phyloP scores from a whole-genome alignment of 2,329 filamentous ascomycete genomes.

The Clathrospora elynae region DNA sequence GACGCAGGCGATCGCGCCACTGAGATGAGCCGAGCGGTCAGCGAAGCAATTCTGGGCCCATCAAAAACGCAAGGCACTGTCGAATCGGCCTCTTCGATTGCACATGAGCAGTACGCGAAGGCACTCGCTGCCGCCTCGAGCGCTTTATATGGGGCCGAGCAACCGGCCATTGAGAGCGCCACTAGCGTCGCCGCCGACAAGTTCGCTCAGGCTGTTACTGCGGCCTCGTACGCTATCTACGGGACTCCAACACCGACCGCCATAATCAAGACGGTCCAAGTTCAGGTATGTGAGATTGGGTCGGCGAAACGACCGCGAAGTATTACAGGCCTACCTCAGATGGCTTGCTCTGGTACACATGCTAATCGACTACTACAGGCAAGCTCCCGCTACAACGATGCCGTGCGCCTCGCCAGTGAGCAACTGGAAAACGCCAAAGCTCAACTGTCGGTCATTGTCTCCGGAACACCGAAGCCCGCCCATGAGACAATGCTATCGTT shows the following conservation, averaged over 20 bases:
- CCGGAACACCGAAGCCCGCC: slow-evolving; percentile 70
- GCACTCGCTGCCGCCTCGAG: slow-evolving; percentile 63
- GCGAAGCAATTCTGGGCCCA: slow-evolving; percentile 59
- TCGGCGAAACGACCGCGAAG: no score
- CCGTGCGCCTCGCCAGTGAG: slow-evolving; percentile 67
- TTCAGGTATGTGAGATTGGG: slow-evolving; percentile 45
- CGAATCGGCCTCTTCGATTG: slow-evolving; percentile 59
- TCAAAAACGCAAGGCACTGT: slow-evolving; percentile 54
- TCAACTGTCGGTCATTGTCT: slow-evolving; percentile 68
- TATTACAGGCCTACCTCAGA: neutral
- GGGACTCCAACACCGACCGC: slow-evolving; percentile 56
- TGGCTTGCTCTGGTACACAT: neutral
- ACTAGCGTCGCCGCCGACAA: slow-evolving; percentile 59
- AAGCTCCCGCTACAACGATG: slow-evolving; percentile 65
- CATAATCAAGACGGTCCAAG: slow-evolving; percentile 52
- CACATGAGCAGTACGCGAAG: slow-evolving; percentile 61
- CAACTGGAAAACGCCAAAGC: slow-evolving; percentile 71
- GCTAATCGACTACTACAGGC: slow-evolving; percentile 33
- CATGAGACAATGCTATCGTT: slow-evolving; percentile 73
- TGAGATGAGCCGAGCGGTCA: slow-evolving; percentile 61
- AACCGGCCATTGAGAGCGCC: slow-evolving; percentile 51
- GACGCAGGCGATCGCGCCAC: slow-evolving; percentile 59
- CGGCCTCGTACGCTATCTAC: slow-evolving; percentile 63
- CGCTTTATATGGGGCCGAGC: slow-evolving; percentile 58
- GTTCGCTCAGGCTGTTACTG: slow-evolving; percentile 62